A percentile compares a stretch with the other conserved stretches of the same genome.
These are phyloP conservation scores for Chamaenerion angustifolium DNA, from an alignment of 345 rosid species.

Conservation along the genomic window DNA sequence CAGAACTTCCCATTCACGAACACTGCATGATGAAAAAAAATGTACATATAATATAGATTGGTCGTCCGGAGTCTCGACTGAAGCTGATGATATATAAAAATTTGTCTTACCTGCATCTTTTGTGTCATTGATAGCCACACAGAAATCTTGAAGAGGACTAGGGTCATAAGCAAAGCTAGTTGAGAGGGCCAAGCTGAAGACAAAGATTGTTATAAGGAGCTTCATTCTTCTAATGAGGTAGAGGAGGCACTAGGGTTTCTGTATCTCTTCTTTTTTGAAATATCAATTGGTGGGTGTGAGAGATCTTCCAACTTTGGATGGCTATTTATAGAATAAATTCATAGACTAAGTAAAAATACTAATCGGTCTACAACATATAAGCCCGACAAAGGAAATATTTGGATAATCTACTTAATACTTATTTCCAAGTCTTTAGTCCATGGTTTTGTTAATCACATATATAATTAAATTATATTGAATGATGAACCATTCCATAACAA, in stretches of 20 bases:
- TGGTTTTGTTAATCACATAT: too few species aligned
- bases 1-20: conserved; percentile 22
- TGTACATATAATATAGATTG: neutral
- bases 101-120: conserved; percentile 2
- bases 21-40: conserved; percentile 6
- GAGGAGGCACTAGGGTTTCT: neutral
- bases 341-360: too few species aligned
- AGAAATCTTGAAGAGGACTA: conserved; percentile 10
- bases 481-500: too few species aligned
- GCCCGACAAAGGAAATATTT: too few species aligned
- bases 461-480: too few species aligned
- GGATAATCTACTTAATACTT: too few species aligned
- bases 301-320: neutral
- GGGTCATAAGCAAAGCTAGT: conserved; percentile 8
- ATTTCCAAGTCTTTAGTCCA: too few species aligned
- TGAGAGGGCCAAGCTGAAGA: neutral
- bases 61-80: too few species aligned
- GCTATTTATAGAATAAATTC: neutral
- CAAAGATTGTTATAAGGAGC: neutral
- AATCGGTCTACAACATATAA: too few species aligned
- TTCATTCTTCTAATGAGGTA: neutral
- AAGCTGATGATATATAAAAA: conserved; percentile 1
- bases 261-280: too few species aligned
- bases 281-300: neutral
- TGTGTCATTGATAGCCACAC: conserved; percentile 6